A percentile compares a stretch with the other conserved stretches of the same genome.
These are phyloP conservation scores for Coprinopsis strossmayeri DNA, from an alignment of 768 basidiomycete species.

Conservation along the genomic window DNA sequence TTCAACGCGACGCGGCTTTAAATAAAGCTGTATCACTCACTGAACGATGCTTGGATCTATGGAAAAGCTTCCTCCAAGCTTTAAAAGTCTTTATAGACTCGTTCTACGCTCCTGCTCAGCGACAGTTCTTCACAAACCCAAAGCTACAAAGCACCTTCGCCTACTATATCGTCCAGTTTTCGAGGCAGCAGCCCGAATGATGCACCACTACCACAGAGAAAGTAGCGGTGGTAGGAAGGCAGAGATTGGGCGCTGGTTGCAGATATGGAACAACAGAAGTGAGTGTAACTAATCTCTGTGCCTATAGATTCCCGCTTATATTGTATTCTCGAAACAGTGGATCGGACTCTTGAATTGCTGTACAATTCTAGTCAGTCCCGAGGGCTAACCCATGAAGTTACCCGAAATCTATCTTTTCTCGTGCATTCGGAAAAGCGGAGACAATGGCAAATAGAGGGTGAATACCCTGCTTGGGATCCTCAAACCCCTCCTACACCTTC, in stretches of 20 bases:
- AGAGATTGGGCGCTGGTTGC: slow-evolving; percentile 31
- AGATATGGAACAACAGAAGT: slow-evolving; percentile 54
- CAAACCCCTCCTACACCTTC: slow-evolving; percentile 11
- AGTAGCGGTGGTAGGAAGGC: slow-evolving; percentile 6
- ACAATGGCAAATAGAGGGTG: slow-evolving; percentile 7
- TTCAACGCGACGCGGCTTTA: no score
- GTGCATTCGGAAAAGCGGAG: slow-evolving; percentile 24
- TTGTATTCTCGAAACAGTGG: no score
- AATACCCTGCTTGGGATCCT: slow-evolving; percentile 11
- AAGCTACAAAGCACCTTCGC: slow-evolving; percentile 8
- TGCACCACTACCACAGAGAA: not conserved
- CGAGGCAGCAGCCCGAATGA: slow-evolving; percentile 9
- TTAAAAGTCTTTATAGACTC: slow-evolving; percentile 14
- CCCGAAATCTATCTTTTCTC: slow-evolving; percentile 46
- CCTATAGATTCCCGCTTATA: no score
- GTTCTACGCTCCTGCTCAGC: slow-evolving; percentile 13
- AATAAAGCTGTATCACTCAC: no score
- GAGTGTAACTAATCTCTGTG: slow-evolving; percentile 12
- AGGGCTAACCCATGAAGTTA: slow-evolving; percentile 54
- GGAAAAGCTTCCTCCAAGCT: slow-evolving; percentile 9
- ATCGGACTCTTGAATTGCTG: slow-evolving; percentile 57
- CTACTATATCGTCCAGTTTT: slow-evolving; percentile 12
- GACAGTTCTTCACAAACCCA: slow-evolving; percentile 12
- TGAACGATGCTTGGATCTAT: not conserved
- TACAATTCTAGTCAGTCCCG: slow-evolving; percentile 56